phyloP scores from a whole-genome alignment of 1,284 basidiomycete species.

The Moesziomyces globuligerus region DNA sequence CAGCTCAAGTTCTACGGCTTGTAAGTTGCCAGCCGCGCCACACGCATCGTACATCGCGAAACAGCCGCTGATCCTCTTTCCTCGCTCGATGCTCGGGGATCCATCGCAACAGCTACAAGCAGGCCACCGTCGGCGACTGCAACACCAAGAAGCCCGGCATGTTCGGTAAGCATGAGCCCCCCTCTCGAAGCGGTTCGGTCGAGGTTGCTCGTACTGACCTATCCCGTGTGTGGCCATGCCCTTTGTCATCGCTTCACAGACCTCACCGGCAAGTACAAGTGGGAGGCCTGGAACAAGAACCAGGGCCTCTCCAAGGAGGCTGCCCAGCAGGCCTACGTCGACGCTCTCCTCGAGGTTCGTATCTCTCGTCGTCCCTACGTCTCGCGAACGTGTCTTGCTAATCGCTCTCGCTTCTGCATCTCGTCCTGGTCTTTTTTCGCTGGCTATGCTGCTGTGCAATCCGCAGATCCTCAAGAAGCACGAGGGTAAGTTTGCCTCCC shows the following conservation, averaged over 20 bases:
- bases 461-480: slow-evolving; percentile 60
- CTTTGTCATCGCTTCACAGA: slow-evolving; percentile 22
- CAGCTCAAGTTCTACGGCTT: slow-evolving; percentile 65
- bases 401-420: neutral
- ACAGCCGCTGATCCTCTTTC: neutral
- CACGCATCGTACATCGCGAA: neutral
- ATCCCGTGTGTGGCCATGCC: neutral
- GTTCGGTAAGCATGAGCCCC: slow-evolving; percentile 47
- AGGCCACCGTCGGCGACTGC: slow-evolving; percentile 64
- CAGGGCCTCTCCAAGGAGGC: slow-evolving; percentile 58
- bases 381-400: neutral
- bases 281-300: slow-evolving; percentile 64
- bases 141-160: slow-evolving; percentile 65
- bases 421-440: neutral
- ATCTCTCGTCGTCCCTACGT: neutral
- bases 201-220: neutral
- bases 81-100: neutral
- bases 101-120: slow-evolving; percentile 59
- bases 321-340: slow-evolving; percentile 62
- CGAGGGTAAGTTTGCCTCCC: slow-evolving; percentile 47
- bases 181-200: neutral
- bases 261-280: slow-evolving; percentile 65
- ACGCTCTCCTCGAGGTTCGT: slow-evolving; percentile 52
- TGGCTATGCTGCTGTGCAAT: neutral
- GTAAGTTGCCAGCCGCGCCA: slow-evolving; percentile 20